Conservation (phyloP, 257 asterid species). For the Lavandula angustifolia region DNA sequence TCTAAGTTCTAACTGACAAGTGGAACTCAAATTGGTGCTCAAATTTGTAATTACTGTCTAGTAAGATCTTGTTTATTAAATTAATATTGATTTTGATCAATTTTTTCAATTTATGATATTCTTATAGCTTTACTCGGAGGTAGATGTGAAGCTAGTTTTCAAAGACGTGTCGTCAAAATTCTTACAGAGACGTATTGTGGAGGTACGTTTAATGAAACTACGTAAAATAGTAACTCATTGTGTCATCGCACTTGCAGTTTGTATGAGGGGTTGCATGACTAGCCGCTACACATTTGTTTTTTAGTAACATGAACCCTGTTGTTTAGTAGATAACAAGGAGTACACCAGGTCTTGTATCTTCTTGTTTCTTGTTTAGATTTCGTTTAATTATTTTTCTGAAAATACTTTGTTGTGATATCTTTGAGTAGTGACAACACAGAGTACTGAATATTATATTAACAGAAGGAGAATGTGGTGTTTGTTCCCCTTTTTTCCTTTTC, state of each 20-base stretch:
- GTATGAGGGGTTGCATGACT: slow-evolving; percentile 5
- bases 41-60: slow-evolving; percentile 1
- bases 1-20: slow-evolving; percentile 1
- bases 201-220: slow-evolving; percentile 50
- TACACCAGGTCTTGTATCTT: slow-evolving; percentile 15
- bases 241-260: slow-evolving; percentile 22
- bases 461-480: slow-evolving; percentile 18
- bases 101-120: slow-evolving; percentile 15
- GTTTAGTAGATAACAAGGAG: neutral
- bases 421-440: slow-evolving; percentile 4
- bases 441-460: neutral
- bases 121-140: slow-evolving; percentile 75
- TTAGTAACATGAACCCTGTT: slow-evolving; percentile 16
- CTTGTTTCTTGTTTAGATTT: slow-evolving; percentile 15
- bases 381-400: slow-evolving; percentile 1
- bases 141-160: slow-evolving; percentile 92
- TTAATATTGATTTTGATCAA: slow-evolving; percentile 4
- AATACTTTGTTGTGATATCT: slow-evolving; percentile 20
- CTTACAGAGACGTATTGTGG: slow-evolving; percentile 87
- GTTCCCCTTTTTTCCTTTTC: neutral
- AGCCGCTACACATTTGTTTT: neutral
- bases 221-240: slow-evolving; percentile 11
- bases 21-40: slow-evolving; percentile 15
- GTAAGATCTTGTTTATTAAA: slow-evolving; percentile 19
- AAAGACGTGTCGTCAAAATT: slow-evolving; percentile 83